Base-by-base conservation (phyloP, 345 rosid genomes). In the Combretum micranthum region DNA sequence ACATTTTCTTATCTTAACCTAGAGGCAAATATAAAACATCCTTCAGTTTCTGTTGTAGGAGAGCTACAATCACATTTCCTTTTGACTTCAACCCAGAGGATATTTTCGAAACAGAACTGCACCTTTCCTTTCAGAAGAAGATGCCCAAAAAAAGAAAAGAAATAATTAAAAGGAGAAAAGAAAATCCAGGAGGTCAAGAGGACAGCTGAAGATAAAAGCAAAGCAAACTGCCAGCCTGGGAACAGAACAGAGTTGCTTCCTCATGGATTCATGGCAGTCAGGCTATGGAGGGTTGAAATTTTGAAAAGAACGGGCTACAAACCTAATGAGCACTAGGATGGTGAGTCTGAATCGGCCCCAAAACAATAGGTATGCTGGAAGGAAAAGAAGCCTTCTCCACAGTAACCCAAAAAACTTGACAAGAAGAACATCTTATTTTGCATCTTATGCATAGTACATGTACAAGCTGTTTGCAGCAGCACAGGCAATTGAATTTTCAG, bases 381-480 rank as follows among this genome's bases (percentile, higher is more conserved):
- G 67, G 19, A 56, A 63, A 73, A 64, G 75, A 59, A 60, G 79
- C 71, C 77, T 75, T 75, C 72, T 67, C 73, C 75, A 64, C 75
- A 77, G 83, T 79, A 77, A 72, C 78, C 71, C 71, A 21, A 42
- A 67, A 62, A 67, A 46, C 57, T 69, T 59, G 69, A 68, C 46
- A 60, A 63, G 65, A 63, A 63, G 65, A 55, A 57, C 48, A 44
- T 61, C 69, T 64, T 67, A 55, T 60, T 68, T 63, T 54, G 60
- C 52, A 67, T 64, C 64, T 80, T 72, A 93, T 52, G 99, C 96
- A 72, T 75, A 87, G 68, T 94, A 94, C 99, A 94, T 94, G 84
- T 94, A 94, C 81, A 94, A 73, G 83, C 97, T 94, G 81, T 90
- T 94, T 69, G 95, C 89, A 56, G 99, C 93, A 11, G 99, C 99